These are phyloP conservation scores for Oryza punctata DNA, from an alignment of 176 grass and related monocot species.

Conservation along the genomic window DNA sequence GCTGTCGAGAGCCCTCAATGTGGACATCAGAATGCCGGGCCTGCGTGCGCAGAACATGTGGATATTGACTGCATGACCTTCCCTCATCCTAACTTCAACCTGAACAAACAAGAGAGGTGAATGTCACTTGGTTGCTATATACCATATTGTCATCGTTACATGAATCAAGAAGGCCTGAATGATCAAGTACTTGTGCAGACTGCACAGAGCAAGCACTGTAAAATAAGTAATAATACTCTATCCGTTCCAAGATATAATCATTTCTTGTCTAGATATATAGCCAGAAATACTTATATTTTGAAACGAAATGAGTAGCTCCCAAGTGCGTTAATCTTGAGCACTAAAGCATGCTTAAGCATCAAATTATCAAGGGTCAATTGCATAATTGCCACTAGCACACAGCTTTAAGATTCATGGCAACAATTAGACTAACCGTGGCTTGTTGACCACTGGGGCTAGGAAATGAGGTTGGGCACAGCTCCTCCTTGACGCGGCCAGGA, in stretches of 20 bases:
- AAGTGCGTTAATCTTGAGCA: background rate
- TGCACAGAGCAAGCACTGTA: background rate
- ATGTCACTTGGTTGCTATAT: background rate
- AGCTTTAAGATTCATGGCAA: constrained; percentile 5
- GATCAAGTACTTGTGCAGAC: background rate
- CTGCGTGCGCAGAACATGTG: constrained; percentile 84
- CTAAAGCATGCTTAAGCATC: background rate
- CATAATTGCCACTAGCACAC: background rate
- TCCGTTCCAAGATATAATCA: too few relatives aligned
- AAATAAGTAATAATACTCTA: too few relatives aligned
- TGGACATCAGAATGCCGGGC: constrained; percentile 65
- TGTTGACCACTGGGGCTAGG: constrained; percentile 58
- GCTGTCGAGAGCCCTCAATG: constrained; percentile 67
- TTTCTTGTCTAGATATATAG: too few relatives aligned
- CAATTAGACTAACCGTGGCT: constrained; percentile 58
- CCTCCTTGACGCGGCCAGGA: constrained; percentile 68
- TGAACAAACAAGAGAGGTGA: background rate
- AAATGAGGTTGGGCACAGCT: constrained; percentile 56
- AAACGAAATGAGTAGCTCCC: too few relatives aligned
- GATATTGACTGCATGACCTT: constrained; percentile 73
- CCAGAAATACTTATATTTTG: too few relatives aligned
- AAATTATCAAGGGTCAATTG: background rate
- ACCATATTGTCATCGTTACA: background rate
- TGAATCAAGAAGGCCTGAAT: background rate
- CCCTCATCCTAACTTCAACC: constrained; percentile 82